Percentiles rank a stretch among this genome's conserved stretches.
phyloP scores from a whole-genome alignment of 1,284 basidiomycete genomes.

The Microbotryomycetes sp. region DNA sequence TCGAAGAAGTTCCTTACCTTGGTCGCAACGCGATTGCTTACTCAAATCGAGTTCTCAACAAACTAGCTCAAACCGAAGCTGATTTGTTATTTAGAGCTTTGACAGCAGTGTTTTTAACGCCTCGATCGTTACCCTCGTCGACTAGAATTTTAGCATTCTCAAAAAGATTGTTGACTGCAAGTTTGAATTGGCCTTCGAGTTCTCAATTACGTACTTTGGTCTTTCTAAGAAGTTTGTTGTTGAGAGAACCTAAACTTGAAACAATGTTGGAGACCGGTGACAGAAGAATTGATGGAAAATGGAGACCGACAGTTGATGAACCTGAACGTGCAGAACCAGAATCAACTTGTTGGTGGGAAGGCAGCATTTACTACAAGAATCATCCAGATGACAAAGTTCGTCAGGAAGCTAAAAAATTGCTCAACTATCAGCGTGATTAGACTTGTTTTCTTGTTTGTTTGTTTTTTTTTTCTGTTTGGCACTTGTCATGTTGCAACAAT shows the following conservation, averaged over 20 bases:
- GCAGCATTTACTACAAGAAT: conserved; percentile 50
- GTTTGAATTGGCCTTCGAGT: conserved; percentile 68
- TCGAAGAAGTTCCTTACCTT: conserved; percentile 44
- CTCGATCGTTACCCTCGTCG: conserved; percentile 50
- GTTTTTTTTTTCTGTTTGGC: neutral
- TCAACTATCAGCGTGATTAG: conserved; percentile 41
- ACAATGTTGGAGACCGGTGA: conserved; percentile 81
- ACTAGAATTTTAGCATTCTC: conserved; percentile 84
- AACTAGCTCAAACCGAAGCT: conserved; percentile 38
- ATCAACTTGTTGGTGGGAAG: conserved; percentile 33
- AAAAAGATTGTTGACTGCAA: conserved; percentile 75
- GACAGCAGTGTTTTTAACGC: conserved; percentile 64
- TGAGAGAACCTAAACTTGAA: conserved; percentile 71
- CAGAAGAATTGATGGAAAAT: conserved; percentile 43
- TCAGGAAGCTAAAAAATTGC: conserved; percentile 51
- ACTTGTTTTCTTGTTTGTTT: neutral
- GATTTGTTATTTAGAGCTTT: conserved; percentile 81
- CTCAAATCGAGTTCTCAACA: conserved; percentile 17
- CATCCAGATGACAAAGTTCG: conserved; percentile 62
- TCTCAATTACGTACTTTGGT: conserved; percentile 61
- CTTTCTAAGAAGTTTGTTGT: conserved; percentile 65
- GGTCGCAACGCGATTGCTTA: conserved; percentile 26
- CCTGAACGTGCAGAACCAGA: conserved; percentile 33
- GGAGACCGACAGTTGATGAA: conserved; percentile 28
- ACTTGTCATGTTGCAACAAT: neutral